These are phyloP conservation scores for Chenopodium album DNA, from an alignment of 148 eudicot species.

Conservation along the genomic window DNA sequence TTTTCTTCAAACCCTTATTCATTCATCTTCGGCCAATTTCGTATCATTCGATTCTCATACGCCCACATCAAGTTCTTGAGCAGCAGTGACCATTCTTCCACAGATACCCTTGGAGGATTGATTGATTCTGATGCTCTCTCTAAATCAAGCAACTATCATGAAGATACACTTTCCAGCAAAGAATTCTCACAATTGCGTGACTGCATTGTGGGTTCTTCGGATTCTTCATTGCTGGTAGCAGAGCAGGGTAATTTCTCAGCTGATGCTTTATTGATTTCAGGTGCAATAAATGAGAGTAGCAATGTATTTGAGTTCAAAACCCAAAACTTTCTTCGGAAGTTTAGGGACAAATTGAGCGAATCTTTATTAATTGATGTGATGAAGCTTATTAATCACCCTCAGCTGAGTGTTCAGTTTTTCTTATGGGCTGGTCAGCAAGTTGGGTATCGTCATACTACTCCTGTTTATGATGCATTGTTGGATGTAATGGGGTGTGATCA, in stretches of 20 bases:
- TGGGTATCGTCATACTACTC: slow-evolving; percentile 60
- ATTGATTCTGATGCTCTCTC: slow-evolving; percentile 32
- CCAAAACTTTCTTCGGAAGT: slow-evolving; percentile 59
- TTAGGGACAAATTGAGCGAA: slow-evolving; percentile 57
- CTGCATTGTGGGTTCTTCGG: slow-evolving; percentile 28
- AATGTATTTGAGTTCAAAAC: slow-evolving; percentile 47
- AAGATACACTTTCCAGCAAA: slow-evolving; percentile 24
- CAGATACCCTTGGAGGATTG: slow-evolving; percentile 37
- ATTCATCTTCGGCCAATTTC: slow-evolving; percentile 2
- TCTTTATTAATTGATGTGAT: slow-evolving; percentile 67
- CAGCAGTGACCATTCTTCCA: slow-evolving; percentile 24
- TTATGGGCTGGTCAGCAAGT: slow-evolving; percentile 87
- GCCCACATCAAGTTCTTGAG: slow-evolving; percentile 30
- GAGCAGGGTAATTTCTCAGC: slow-evolving; percentile 40
- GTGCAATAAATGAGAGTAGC: slow-evolving; percentile 40
- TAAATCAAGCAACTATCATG: not conserved
- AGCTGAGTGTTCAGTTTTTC: slow-evolving; percentile 74
- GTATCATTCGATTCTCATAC: not conserved
- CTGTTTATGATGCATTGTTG: slow-evolving; percentile 63
- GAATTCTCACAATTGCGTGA: slow-evolving; percentile 44
- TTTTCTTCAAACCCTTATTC: slow-evolving; percentile 5
- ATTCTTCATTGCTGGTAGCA: slow-evolving; percentile 20
- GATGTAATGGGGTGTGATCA: slow-evolving; percentile 48
- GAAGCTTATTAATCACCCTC: slow-evolving; percentile 48
- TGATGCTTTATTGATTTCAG: slow-evolving; percentile 46